Evolutionary conservation across 2,329 filamentous ascomycete genomes (phyloP).

Genomic region (Rhinocladiella similis): DNA sequence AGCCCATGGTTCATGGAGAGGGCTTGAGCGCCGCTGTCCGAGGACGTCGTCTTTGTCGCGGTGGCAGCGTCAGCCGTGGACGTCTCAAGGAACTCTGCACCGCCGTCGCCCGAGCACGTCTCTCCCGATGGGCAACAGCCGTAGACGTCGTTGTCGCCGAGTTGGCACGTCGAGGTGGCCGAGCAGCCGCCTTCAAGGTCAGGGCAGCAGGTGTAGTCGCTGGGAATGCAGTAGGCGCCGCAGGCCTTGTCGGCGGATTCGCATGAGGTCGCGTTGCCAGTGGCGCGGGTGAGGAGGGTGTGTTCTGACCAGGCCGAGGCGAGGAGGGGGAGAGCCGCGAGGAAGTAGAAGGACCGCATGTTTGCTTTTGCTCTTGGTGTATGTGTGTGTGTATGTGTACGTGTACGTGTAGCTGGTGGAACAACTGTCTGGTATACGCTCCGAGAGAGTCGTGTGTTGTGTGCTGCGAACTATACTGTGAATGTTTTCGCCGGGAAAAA

Average conservation of each 20-base stretch:
- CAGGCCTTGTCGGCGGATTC: conserved; percentile 20
- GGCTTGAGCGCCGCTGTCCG: conserved; percentile 7
- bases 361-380: not conserved
- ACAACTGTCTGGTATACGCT: too few species aligned
- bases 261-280: conserved; percentile 17
- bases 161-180: conserved; percentile 15
- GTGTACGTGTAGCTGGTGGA: too few species aligned
- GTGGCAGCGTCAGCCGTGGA: not conserved
- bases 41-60: conserved; percentile 1
- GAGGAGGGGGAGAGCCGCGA: conserved; percentile 15
- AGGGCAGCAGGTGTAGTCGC: conserved; percentile 27
- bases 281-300: conserved; percentile 16
- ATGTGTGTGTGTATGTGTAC: too few species aligned
- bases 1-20: conserved; percentile 7
- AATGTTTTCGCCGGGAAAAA: not conserved
- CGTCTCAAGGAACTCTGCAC: conserved; percentile 19
- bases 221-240: conserved; percentile 26
- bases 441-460: not conserved
- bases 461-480: not conserved
- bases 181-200: conserved; percentile 25
- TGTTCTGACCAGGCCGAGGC: conserved; percentile 15
- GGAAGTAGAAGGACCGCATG: conserved; percentile 19
- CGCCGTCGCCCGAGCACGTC: conserved; percentile 23
- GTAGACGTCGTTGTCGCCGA: conserved; percentile 24
- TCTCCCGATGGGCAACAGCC: conserved; percentile 25